Percentiles rank a stretch among this genome's conserved stretches.
phyloP scores from a whole-genome alignment of 176 grass and related monocot genomes.

The Aegilops speltoides region DNA sequence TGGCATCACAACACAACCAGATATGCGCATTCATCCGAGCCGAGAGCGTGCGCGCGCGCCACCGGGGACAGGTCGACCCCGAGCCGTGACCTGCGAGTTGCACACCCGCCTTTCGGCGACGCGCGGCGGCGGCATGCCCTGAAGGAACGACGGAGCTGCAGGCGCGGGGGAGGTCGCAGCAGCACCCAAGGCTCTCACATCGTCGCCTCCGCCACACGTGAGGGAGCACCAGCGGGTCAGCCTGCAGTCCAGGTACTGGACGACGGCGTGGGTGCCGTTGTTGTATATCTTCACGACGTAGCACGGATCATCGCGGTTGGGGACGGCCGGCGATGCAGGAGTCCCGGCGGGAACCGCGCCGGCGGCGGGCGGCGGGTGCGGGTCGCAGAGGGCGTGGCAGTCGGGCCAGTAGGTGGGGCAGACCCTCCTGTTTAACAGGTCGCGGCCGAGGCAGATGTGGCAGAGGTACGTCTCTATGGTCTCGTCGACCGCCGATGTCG shows the following conservation, averaged over 20 bases:
- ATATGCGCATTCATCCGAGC: not conserved
- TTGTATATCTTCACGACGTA: not conserved
- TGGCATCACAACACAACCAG: not conserved
- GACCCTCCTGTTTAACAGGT: not conserved
- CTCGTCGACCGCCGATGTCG: not conserved
- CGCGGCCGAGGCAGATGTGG: not conserved
- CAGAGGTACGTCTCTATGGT: not conserved
- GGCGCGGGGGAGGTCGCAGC: not conserved
- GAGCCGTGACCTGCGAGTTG: not conserved
- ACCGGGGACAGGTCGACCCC: not conserved
- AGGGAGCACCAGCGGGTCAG: not conserved
- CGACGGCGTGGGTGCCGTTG: not conserved
- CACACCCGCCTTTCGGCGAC: not conserved
- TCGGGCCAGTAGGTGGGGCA: not conserved
- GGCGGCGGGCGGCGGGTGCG: not conserved
- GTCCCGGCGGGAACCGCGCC: not conserved
- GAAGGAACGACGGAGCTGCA: not conserved
- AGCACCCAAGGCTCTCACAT: not conserved
- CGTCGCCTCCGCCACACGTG: not conserved
- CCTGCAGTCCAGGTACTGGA: not conserved
- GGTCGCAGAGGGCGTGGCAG: not conserved
- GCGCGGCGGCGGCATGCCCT: not conserved
- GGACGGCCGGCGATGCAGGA: not conserved
- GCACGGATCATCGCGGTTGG: not conserved
- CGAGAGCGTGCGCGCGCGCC: not conserved